A percentile compares a stretch with the other conserved stretches of the same genome.
These are phyloP conservation scores for Pleurotus tuber-regium DNA, from an alignment of 768 basidiomycete genomes.

Conservation along the genomic window DNA sequence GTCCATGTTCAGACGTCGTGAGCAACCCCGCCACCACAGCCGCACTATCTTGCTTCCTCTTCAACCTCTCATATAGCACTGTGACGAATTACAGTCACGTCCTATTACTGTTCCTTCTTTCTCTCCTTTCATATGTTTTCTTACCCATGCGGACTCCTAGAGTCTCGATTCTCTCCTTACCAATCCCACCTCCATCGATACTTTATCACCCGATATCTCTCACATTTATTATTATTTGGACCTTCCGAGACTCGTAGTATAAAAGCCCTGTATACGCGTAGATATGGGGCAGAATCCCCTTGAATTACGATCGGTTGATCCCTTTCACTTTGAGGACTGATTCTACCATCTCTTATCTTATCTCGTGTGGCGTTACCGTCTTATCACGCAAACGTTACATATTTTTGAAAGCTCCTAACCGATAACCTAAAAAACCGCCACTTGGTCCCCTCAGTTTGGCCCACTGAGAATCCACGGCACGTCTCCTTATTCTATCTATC, in stretches of 20 bases:
- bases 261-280: no score
- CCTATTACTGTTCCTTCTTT: no score
- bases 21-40: slow-evolving; percentile 40
- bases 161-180: no score
- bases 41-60: slow-evolving; percentile 43
- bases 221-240: no score
- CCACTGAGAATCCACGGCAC: not conserved
- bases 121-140: no score
- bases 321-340: not conserved
- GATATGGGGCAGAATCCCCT: no score
- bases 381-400: not conserved
- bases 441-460: not conserved
- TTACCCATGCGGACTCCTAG: no score
- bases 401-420: not conserved
- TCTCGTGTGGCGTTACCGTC: not conserved
- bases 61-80: slow-evolving; percentile 37
- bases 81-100: no score
- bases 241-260: no score
- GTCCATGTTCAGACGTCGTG: not conserved
- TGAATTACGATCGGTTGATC: not conserved
- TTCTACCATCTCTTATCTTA: not conserved
- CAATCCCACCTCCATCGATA: no score
- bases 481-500: not conserved
- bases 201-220: no score
- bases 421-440: not conserved